Percentiles rank a stretch among this genome's conserved stretches.
Conservation (phyloP, 1,139 yeast species). For the Zygosaccharomyces sapae region DNA sequence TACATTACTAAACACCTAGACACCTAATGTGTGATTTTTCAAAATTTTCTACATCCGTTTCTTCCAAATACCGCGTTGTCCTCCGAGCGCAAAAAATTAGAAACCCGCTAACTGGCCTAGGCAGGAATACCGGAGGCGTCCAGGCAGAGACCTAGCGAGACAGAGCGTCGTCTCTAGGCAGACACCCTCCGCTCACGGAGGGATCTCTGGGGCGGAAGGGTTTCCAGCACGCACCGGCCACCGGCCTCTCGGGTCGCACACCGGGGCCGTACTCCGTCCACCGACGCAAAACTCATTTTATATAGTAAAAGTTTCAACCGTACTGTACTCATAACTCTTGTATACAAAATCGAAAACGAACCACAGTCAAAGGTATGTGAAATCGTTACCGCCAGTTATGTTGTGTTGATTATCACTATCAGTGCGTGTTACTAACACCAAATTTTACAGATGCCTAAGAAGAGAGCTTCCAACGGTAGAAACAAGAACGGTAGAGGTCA, state of each 20-base stretch:
- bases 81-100: background rate
- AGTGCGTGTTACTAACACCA: conserved; percentile 6
- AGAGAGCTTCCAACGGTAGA: conserved; percentile 99
- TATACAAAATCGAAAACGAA: conserved; percentile 1
- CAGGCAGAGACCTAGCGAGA: background rate
- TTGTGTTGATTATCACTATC: background rate
- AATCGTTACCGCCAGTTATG: background rate
- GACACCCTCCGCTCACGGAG: background rate
- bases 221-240: too few relatives aligned
- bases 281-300: conserved; percentile 4
- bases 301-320: conserved; percentile 6
- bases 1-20: background rate
- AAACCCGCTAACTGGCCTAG: background rate
- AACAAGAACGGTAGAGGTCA: conserved; percentile 99
- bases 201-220: too few relatives aligned
- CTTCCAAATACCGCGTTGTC: background rate
- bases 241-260: too few relatives aligned
- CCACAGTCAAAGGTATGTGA: conserved; percentile 9
- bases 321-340: background rate
- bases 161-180: background rate
- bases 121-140: background rate
- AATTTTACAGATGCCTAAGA: conserved; percentile 82
- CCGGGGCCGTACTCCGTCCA: background rate
- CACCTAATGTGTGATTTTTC: background rate
- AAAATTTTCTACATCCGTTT: background rate